Conservation (phyloP, 2,329 filamentous ascomycete species). For the Falciphora oryzae region DNA sequence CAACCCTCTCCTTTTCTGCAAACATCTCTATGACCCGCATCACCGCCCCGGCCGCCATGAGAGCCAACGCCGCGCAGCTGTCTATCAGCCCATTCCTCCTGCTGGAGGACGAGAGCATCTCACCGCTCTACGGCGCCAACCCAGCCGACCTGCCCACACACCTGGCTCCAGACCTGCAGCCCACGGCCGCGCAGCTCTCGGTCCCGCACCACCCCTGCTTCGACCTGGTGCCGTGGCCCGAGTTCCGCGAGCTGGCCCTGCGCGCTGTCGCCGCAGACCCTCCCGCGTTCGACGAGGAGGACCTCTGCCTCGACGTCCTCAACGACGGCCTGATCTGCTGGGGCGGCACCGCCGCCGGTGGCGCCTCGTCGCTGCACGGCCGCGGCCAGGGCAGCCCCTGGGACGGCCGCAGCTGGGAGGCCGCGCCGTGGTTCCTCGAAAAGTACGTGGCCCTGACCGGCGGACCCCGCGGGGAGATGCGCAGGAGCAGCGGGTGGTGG, state of each 20-base stretch:
- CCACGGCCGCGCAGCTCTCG: conserved; percentile 9
- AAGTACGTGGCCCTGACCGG: conserved; percentile 21
- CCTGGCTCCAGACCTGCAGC: conserved; percentile 6
- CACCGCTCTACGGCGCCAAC: conserved; percentile 5
- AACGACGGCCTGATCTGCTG: conserved; percentile 12
- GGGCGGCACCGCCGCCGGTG: conserved; percentile 7
- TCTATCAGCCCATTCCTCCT: conserved; percentile 7
- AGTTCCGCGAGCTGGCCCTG: conserved; percentile 10
- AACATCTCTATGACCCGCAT: conserved; percentile 9
- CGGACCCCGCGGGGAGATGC: conserved; percentile 21
- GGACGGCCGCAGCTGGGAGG: conserved; percentile 27
- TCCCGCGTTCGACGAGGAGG: conserved; percentile 11
- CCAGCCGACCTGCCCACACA: neutral
- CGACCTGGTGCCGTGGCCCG: conserved; percentile 11
- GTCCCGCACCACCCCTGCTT: conserved; percentile 12
- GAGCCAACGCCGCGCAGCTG: conserved; percentile 10
- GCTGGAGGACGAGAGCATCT: conserved; percentile 8
- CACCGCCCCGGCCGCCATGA: conserved; percentile 10
- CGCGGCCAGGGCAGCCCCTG: conserved; percentile 21
- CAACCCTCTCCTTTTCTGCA: neutral
- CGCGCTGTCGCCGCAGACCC: conserved; percentile 9
- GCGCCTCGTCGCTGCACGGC: neutral
- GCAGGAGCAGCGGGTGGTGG: conserved; percentile 22
- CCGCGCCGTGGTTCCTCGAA: conserved; percentile 21
- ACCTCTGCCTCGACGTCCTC: conserved; percentile 12